Evolutionary conservation across 352 stramenopile genomes (phyloP), one percentile per base, ranked within the genome.

Genomic region (Thalassiosira oceanica): DNA sequence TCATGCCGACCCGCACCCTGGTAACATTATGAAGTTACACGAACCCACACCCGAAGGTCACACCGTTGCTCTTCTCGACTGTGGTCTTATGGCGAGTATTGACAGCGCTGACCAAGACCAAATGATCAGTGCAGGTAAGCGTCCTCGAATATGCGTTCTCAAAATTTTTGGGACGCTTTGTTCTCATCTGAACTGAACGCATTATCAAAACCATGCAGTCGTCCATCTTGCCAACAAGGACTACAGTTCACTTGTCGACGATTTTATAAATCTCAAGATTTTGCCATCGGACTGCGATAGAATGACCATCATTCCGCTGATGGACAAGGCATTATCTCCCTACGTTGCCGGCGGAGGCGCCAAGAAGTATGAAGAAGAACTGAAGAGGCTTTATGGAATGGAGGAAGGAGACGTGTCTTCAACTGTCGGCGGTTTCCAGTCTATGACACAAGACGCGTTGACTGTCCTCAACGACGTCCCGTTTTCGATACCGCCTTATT

Each of bases 231-330:
- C 45, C 23, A 54, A 54, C 24, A 85, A 88, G 36, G 88, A 94
- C 50, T 93, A 91, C 46, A 61, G 78, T 0, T 69, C 43, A 35
- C 61, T 94, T 8, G 84, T 93, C 0, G 82, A 93, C 51, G 88
- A 94, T 60, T 93, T 92, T 37, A 88, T 94, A 18, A 67, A 73
- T n/a, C 67, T 94, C 1, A 89, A 86, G 15, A 92, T 94, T 61
- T 58, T 94, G 3, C 87, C 87, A 3, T 51, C 65, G 20, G 85
- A 92, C 45, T 83, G 68, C n/a, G 80, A 92, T 45, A 51, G 81
- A 39, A 73, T 71, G 7, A 56, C 81, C 3, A 80, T 91, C 37
- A 85, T 93, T 48, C 84, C 84, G 2, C 39, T 92, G 0, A 93
- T 92, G 85, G 87, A 93, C 65, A 93, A 93, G 55, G 87, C 87